Evolutionary conservation across 768 basidiomycete species (phyloP).

Genomic region (Pleurotus ostreatus): DNA sequence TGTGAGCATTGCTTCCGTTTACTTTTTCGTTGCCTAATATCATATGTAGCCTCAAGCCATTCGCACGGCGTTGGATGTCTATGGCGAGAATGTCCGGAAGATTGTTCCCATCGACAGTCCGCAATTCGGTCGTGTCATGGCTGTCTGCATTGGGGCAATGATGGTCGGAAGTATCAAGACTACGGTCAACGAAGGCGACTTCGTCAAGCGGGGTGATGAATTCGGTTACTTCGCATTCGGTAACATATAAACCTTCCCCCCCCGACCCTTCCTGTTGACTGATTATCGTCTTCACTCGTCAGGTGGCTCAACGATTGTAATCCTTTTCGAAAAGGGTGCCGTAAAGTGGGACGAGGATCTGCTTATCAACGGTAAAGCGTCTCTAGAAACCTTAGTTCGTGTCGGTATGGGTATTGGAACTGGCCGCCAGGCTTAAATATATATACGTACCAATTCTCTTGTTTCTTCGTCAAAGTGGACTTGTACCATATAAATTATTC

Average conservation of each 20-base stretch:
- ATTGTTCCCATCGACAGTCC: slow-evolving; percentile 89
- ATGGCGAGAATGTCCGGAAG: slow-evolving; percentile 91
- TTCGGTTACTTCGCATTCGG: slow-evolving; percentile 96
- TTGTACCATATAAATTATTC: background rate
- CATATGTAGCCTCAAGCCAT: slow-evolving; percentile 81
- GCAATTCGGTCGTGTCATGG: slow-evolving; percentile 89
- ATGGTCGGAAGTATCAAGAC: slow-evolving; percentile 91
- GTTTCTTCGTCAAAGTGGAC: background rate
- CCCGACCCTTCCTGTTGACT: background rate
- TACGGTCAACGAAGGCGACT: slow-evolving; percentile 81
- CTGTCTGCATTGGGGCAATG: slow-evolving; percentile 91
- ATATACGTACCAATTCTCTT: background rate
- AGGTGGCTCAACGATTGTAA: slow-evolving; percentile 92
- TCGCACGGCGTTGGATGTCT: slow-evolving; percentile 84
- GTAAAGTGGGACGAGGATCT: slow-evolving; percentile 93
- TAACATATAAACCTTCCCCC: slow-evolving; percentile 28
- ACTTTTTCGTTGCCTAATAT: background rate
- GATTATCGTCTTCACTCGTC: background rate
- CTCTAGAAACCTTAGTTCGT: slow-evolving; percentile 86
- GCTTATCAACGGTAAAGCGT: slow-evolving; percentile 75
- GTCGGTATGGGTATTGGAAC: slow-evolving; percentile 83
- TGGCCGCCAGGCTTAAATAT: slow-evolving; percentile 9
- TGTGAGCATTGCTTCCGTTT: slow-evolving; percentile 34
- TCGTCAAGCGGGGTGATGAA: slow-evolving; percentile 81
- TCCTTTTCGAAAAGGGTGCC: slow-evolving; percentile 80